These are phyloP conservation scores for Fragaria nilgerrensis DNA, from an alignment of 306 rosid genomes.

Conservation along the genomic window DNA sequence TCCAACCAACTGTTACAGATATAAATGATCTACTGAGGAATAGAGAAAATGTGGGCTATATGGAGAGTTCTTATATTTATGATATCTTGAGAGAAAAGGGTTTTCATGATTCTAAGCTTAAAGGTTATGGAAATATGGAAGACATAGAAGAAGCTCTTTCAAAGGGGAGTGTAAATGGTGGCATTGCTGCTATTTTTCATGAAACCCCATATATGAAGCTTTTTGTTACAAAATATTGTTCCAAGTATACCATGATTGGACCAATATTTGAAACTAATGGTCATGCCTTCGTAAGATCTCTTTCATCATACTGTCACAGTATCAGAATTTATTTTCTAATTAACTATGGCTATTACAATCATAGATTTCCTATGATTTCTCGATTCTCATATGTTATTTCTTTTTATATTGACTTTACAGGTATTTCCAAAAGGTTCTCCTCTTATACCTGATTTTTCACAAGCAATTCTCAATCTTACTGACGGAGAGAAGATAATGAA, in stretches of 20 bases:
- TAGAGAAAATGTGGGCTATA: conserved; percentile 44
- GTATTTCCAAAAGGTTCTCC: conserved; percentile 45
- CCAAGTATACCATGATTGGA: conserved; percentile 23
- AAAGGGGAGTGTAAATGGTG: conserved; percentile 14
- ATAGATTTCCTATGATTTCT: neutral
- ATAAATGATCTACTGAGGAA: conserved; percentile 31
- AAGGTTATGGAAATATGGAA: conserved; percentile 1
- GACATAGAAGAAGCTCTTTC: conserved; percentile 6
- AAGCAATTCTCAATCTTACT: conserved; percentile 43
- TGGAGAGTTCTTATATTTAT: conserved; percentile 39
- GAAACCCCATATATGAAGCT: conserved; percentile 20
- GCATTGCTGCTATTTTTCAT: conserved; percentile 31
- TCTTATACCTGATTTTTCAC: conserved; percentile 49
- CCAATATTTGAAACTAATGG: conserved; percentile 11
- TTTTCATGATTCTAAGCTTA: conserved; percentile 30
- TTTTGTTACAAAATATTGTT: conserved; percentile 17
- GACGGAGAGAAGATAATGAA: conserved; percentile 42
- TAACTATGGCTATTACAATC: too few species aligned
- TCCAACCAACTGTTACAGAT: conserved; percentile 35
- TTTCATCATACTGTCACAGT: neutral
- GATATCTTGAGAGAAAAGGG: conserved; percentile 30
- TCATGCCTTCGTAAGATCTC: conserved; percentile 27
- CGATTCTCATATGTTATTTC: neutral
- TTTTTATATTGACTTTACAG: neutral
- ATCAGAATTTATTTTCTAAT: neutral